Conservation (phyloP, 2,329 filamentous ascomycete species). For the Nemania bipapillata region DNA sequence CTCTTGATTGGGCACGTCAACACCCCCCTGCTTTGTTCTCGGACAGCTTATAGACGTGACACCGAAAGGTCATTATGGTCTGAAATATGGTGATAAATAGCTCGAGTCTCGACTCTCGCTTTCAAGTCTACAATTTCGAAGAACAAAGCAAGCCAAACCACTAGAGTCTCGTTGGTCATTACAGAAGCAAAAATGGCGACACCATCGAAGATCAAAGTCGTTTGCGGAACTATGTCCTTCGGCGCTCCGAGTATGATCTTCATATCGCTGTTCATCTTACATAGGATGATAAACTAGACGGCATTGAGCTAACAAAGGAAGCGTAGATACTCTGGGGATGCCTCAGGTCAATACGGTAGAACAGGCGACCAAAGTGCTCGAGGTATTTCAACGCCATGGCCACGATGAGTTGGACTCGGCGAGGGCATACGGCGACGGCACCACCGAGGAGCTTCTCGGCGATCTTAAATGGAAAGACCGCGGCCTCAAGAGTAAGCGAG, state of each 20-base stretch:
- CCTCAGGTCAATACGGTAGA: conserved; percentile 36
- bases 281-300: not conserved
- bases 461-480: conserved; percentile 53
- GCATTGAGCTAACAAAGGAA: conserved; percentile 1
- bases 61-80: not conserved
- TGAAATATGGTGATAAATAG: conserved; percentile 10
- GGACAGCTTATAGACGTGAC: not conserved
- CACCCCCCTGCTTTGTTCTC: not conserved
- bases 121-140: not conserved
- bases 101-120: not conserved
- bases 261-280: not conserved
- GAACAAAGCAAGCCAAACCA: not conserved
- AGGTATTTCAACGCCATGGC: conserved; percentile 72
- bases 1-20: conserved; percentile 17
- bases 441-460: conserved; percentile 67
- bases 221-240: conserved; percentile 37
- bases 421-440: conserved; percentile 70
- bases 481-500: conserved; percentile 48
- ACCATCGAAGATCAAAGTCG: conserved; percentile 27
- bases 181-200: conserved; percentile 19
- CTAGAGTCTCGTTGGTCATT: not conserved
- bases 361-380: conserved; percentile 62
- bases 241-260: conserved; percentile 22
- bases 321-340: conserved; percentile 19
- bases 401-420: conserved; percentile 74